Percentiles rank a stretch among this genome's conserved stretches.
Conservation (phyloP, 139 green algal genomes). For the Micromonas pusilla region DNA sequence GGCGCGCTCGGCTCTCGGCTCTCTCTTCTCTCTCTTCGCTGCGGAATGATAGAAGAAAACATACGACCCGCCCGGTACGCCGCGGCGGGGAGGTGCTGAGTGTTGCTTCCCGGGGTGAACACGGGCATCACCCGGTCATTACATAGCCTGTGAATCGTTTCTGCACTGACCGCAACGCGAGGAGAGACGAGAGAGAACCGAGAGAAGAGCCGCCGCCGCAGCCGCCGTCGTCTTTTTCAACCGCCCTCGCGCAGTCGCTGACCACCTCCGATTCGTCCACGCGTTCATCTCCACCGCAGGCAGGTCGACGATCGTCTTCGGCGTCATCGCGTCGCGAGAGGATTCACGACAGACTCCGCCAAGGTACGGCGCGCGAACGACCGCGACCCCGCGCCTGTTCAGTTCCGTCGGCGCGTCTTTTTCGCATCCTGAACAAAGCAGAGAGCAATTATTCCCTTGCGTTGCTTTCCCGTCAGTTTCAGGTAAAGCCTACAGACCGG, state of each 20-base stretch:
- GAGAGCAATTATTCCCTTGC: not conserved
- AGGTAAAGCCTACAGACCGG: constrained; percentile 25
- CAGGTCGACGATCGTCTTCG: no score
- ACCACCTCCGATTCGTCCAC: no score
- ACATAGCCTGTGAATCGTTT: not conserved
- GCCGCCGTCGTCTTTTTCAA: no score
- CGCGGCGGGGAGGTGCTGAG: not conserved
- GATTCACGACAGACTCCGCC: no score
- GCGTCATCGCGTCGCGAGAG: no score
- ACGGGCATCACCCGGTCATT: not conserved
- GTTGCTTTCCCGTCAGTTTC: constrained; percentile 18
- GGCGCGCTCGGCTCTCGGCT: no score
- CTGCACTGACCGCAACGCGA: not conserved
- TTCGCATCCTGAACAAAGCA: constrained; percentile 22
- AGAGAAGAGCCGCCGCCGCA: no score
- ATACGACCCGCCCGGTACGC: not conserved
- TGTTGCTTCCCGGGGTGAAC: not conserved
- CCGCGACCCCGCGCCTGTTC: no score
- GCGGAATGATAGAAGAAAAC: not conserved
- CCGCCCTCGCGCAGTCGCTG: no score
- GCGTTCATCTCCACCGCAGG: no score
- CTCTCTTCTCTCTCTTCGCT: not conserved
- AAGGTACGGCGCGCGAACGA: no score
- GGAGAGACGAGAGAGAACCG: not conserved
- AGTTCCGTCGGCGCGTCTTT: not conserved